Conservation (phyloP, 257 asterid species). For the Voacanga thouarsii region DNA sequence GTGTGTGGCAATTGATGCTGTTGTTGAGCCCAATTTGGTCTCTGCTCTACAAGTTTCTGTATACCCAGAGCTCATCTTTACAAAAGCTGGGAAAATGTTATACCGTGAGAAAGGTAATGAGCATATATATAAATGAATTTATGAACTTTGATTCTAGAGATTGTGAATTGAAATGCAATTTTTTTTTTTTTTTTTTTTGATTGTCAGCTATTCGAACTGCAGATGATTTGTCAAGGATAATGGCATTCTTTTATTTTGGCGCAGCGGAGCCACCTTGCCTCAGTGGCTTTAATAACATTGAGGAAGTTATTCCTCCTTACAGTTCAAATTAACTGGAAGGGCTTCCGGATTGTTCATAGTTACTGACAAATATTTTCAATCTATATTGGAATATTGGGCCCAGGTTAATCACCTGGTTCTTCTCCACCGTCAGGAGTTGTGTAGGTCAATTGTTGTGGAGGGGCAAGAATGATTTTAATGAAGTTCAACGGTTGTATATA, state of each 20-base stretch:
- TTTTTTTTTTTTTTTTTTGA: constrained; percentile 14
- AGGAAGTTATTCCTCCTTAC: constrained; percentile 58
- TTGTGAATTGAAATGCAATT: constrained; percentile 1
- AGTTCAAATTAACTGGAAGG: constrained; percentile 8
- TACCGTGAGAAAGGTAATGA: constrained; percentile 82
- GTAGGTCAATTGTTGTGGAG: background rate
- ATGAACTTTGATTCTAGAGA: background rate
- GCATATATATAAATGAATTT: background rate
- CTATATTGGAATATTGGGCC: background rate
- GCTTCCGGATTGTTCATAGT: background rate
- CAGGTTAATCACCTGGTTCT: background rate
- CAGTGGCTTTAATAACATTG: constrained; percentile 29
- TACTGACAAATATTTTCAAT: background rate
- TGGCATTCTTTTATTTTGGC: constrained; percentile 88
- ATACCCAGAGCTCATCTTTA: constrained; percentile 88
- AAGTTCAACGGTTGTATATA: background rate
- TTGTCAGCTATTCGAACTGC: constrained; percentile 64
- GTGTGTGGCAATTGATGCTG: constrained; percentile 92
- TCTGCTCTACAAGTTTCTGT: constrained; percentile 65
- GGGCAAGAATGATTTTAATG: background rate
- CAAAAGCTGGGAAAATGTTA: constrained; percentile 74
- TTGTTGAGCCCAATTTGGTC: constrained; percentile 64
- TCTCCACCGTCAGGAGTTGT: background rate
- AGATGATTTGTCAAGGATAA: constrained; percentile 83
- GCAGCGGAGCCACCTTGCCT: constrained; percentile 88